Evolutionary conservation across 2,329 filamentous ascomycete species (phyloP).

Genomic region (Xylaria multiplex): DNA sequence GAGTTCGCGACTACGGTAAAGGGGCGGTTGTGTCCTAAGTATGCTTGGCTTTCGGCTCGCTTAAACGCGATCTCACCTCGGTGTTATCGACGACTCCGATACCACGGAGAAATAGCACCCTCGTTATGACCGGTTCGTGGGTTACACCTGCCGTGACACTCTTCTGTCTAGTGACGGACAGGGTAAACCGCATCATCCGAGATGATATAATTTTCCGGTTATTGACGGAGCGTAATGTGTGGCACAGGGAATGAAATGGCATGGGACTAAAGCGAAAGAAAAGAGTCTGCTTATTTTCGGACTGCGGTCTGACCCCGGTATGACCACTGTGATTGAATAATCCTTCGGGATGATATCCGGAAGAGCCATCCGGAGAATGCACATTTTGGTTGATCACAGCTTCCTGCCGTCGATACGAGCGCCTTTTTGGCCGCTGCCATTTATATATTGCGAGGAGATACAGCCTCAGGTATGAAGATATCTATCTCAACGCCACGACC

Average conservation of each 20-base stretch:
- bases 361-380: no score
- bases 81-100: constrained; percentile 57
- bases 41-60: constrained; percentile 11
- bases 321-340: no score
- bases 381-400: no score
- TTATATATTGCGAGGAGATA: neutral
- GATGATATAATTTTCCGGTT: constrained; percentile 58
- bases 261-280: no score
- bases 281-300: no score
- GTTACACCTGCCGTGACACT: constrained; percentile 54
- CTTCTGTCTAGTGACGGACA: constrained; percentile 52
- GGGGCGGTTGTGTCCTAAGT: constrained; percentile 43
- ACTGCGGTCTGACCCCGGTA: no score
- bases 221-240: no score
- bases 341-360: no score
- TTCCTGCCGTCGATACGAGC: no score
- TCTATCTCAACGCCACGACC: neutral
- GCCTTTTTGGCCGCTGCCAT: no score
- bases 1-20: constrained; percentile 39
- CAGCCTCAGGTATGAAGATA: neutral
- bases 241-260: no score
- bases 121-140: constrained; percentile 43
- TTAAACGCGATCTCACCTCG: constrained; percentile 47
- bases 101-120: constrained; percentile 52
- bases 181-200: constrained; percentile 64